A percentile compares a stretch with the other conserved stretches of the same genome.
Conservation (phyloP, 768 basidiomycete genomes). For the Rhodotorula diobovata region DNA sequence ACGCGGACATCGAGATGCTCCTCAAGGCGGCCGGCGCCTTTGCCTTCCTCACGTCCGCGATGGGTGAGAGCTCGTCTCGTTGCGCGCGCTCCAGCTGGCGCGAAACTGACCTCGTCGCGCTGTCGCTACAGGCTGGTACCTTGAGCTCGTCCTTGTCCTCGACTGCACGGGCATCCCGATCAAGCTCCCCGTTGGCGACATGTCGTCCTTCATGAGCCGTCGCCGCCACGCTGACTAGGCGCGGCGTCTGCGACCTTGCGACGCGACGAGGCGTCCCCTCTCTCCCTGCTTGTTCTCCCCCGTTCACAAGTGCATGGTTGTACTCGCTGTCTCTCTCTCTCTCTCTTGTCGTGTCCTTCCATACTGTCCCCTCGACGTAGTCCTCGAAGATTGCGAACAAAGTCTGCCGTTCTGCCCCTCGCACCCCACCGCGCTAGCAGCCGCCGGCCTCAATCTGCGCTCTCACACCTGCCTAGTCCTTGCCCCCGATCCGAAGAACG, state of each 20-base stretch:
- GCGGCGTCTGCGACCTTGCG: background rate
- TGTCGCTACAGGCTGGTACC: constrained; percentile 26
- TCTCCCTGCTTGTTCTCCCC: background rate
- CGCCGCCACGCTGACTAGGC: background rate
- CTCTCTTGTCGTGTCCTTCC: too few species aligned
- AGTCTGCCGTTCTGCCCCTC: too few species aligned
- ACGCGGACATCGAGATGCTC: constrained; percentile 5
- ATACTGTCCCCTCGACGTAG: too few species aligned
- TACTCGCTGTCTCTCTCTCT: too few species aligned
- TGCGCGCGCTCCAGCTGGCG: background rate
- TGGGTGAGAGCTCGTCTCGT: constrained; percentile 20
- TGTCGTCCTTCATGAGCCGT: constrained; percentile 34
- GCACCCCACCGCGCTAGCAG: too few species aligned
- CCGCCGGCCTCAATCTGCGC: too few species aligned
- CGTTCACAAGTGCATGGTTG: too few species aligned
- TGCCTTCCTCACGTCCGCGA: constrained; percentile 36
- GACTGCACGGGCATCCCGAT: constrained; percentile 39
- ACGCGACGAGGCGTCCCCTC: background rate
- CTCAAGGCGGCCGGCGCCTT: constrained; percentile 41
- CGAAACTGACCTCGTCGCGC: background rate
- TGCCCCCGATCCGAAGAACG: background rate
- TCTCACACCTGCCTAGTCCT: too few species aligned
- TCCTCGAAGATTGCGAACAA: too few species aligned
- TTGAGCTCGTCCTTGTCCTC: constrained; percentile 36
- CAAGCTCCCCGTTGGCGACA: constrained; percentile 43